phyloP scores from a whole-genome alignment of 192 early-diverging fungal species.

The Phycomyces nitens region DNA sequence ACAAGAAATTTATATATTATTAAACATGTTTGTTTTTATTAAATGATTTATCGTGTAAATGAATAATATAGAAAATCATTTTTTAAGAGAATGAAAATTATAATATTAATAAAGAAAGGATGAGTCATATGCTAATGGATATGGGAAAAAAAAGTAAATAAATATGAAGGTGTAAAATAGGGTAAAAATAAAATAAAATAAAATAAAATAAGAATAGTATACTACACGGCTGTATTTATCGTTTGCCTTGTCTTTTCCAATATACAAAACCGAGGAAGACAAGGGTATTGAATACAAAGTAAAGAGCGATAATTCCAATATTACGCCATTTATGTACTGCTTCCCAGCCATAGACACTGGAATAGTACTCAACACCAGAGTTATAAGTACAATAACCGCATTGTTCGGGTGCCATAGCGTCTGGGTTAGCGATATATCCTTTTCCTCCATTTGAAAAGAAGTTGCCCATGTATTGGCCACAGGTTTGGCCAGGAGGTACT shows the following conservation, averaged over 20 bases:
- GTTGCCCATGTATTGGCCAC: constrained; percentile 44
- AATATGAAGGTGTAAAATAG: no score
- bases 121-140: no score
- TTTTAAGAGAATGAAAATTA: no score
- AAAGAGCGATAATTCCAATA: constrained; percentile 60
- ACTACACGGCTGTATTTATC: no score
- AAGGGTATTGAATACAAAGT: constrained; percentile 55
- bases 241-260: constrained; percentile 35
- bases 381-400: constrained; percentile 65
- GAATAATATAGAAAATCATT: no score
- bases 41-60: no score
- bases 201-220: no score
- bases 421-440: constrained; percentile 11
- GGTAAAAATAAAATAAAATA: no score
- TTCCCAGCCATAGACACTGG: constrained; percentile 43
- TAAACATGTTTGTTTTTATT: no score
- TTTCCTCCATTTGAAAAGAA: constrained; percentile 7
- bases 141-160: no score
- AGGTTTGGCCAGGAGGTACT: constrained; percentile 56
- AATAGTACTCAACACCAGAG: constrained; percentile 55
- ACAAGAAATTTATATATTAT: no score
- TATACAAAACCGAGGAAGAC: constrained; percentile 40
- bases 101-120: no score
- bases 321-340: constrained; percentile 65
- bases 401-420: constrained; percentile 7